phyloP scores from a whole-genome alignment of 768 basidiomycete genomes.

The Tubosaeta sp. region DNA sequence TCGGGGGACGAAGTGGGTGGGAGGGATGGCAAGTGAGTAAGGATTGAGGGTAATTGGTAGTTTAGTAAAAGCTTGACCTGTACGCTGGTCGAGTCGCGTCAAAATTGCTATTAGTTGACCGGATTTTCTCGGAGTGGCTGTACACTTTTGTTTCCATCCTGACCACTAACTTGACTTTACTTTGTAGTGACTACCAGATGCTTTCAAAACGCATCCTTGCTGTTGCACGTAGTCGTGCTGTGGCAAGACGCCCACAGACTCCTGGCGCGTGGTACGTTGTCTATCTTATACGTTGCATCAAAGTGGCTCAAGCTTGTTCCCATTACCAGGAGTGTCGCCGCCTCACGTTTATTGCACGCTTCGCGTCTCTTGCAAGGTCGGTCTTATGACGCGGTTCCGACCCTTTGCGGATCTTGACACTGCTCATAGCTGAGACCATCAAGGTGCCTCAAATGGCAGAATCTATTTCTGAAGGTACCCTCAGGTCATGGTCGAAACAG shows the following conservation, averaged over 20 bases:
- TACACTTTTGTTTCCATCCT: conserved; percentile 1
- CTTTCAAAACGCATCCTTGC: conserved; percentile 67
- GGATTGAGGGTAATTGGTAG: background rate
- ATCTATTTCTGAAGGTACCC: conserved; percentile 95
- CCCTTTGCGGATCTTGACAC: conserved; percentile 9
- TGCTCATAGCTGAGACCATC: conserved; percentile 69
- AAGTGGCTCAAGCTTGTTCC: conserved; percentile 5
- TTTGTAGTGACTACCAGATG: conserved; percentile 35
- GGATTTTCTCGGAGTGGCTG: conserved; percentile 21
- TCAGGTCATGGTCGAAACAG: conserved; percentile 92
- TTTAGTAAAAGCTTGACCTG: too few species aligned
- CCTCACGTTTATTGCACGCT: conserved; percentile 51
- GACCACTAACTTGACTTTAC: background rate
- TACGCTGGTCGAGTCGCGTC: background rate
- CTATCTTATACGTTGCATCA: background rate
- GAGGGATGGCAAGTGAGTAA: conserved; percentile 35
- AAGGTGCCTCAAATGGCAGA: conserved; percentile 98
- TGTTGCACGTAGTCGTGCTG: conserved; percentile 57
- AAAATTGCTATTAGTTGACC: background rate
- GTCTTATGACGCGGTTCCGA: conserved; percentile 24
- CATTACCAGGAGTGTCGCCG: conserved; percentile 41
- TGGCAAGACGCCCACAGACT: conserved; percentile 33
- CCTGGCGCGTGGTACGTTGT: conserved; percentile 40
- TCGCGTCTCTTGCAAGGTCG: conserved; percentile 66
- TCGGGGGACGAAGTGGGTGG: conserved; percentile 43